Base-by-base conservation (phyloP, 192 early-diverging fungal genomes). In the Haplosporangium gracile region DNA sequence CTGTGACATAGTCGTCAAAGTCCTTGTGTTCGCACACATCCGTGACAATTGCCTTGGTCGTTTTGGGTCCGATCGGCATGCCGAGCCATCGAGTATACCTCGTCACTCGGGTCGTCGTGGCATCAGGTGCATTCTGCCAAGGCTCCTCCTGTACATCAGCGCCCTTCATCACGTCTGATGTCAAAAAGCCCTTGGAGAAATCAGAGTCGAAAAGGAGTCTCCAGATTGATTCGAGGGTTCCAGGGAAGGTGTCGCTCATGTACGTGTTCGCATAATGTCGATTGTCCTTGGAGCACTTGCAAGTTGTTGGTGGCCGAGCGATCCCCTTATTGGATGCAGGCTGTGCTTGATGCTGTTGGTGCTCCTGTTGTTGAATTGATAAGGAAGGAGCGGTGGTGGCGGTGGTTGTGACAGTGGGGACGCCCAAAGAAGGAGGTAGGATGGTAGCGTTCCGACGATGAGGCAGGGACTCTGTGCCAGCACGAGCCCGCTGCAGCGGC, bases 1-100 rank as follows among this genome's bases (percentile, higher is more conserved):
- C 79, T 3, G 89, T 88, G 15, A 89, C 76, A 36, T 89, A 90
- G 13, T 88, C 74, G 55, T 88, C 72, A 78, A 89, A 82, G 81
- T 93, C 88, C 57, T 81, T 78, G 71, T 88, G 68, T 29, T 89
- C 69, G 34, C 85, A 72, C 43, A 90, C 83, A 74, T 93, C 92
- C 18, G 87, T 91, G 65, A 92, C 36, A n/a, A 83, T 82, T 15
- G 81, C 82, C 70, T 88, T 88, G 5, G 89, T 85, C 18, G 82
- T 81, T 57, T 88, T 89, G 70, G 82, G 79, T 42, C 88, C 88
- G 70, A 89, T 80, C 5, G 77, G 71, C 73, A 86, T 40, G 9
- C 84, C 84, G 11, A 86, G 71, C 84, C 84, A 86, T 74, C 77
- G 80, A 32, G 68, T 86, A 65, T 86, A 86, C 45, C 79, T 29